Conservation (phyloP, 164 flowering plant genomes). For the Stephania yunnanensis region DNA sequence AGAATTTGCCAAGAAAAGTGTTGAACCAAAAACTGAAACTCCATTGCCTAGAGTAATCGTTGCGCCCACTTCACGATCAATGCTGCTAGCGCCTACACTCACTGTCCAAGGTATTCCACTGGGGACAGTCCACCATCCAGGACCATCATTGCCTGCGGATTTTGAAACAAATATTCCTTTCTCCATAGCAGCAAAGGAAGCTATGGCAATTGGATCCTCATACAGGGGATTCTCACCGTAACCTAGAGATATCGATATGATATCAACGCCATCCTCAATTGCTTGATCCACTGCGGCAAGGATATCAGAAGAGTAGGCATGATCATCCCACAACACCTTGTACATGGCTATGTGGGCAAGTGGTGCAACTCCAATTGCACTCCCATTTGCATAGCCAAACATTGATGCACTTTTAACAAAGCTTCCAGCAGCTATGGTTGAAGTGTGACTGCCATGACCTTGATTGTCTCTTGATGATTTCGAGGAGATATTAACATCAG, state of each 20-base stretch:
- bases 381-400: background rate
- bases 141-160: conserved; percentile 26
- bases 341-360: conserved; percentile 17
- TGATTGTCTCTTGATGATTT: conserved; percentile 4
- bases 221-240: background rate
- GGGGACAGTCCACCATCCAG: background rate
- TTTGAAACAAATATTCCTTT: conserved; percentile 16
- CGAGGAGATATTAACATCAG: background rate
- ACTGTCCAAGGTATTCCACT: conserved; percentile 23
- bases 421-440: conserved; percentile 9
- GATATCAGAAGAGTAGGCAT: conserved; percentile 14
- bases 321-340: conserved; percentile 13
- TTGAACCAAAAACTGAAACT: conserved; percentile 6
- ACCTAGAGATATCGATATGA: conserved; percentile 15
- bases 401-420: background rate
- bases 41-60: conserved; percentile 12
- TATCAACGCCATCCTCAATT: conserved; percentile 20
- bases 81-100: conserved; percentile 22
- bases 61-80: conserved; percentile 15
- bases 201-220: conserved; percentile 17
- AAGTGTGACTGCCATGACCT: conserved; percentile 10
- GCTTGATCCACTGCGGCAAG: conserved; percentile 20
- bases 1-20: conserved; percentile 6
- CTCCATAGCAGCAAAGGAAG: conserved; percentile 19
- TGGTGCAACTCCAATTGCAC: conserved; percentile 19